Percentiles rank a stretch among this genome's conserved stretches.
Evolutionary conservation across 306 rosid species (phyloP).

Genomic region (Prunus mongolica): DNA sequence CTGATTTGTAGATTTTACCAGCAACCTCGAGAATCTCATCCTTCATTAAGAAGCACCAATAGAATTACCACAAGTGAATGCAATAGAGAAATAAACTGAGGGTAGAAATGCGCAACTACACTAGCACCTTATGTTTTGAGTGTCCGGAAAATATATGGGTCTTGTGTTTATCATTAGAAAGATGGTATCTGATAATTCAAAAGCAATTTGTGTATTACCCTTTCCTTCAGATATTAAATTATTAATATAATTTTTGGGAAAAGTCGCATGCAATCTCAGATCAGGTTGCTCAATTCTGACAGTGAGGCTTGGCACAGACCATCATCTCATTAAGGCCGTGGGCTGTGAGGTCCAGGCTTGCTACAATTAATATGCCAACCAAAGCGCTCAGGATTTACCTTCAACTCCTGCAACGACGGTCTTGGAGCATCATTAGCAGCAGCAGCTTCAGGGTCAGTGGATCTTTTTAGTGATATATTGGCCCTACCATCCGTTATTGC

Average conservation of each 20-base stretch:
- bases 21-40: conserved; percentile 98
- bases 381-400: conserved; percentile 47
- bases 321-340: not conserved
- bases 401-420: conserved; percentile 82
- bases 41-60: conserved; percentile 38
- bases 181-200: not conserved
- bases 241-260: not conserved
- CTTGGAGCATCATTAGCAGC: conserved; percentile 64
- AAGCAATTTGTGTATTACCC: not conserved
- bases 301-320: not conserved
- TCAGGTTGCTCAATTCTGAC: not conserved
- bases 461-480: conserved; percentile 85
- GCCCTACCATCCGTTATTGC: conserved; percentile 97
- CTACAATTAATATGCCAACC: not conserved
- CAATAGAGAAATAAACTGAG: not conserved
- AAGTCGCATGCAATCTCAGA: not conserved
- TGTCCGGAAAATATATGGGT: not conserved
- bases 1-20: conserved; percentile 88
- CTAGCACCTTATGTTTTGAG: not conserved
- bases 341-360: not conserved
- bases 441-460: conserved; percentile 81
- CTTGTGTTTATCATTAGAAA: not conserved
- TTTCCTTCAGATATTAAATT: not conserved
- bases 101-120: not conserved
- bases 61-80: not conserved